Evolutionary conservation across 2,329 filamentous ascomycete species (phyloP).

Genomic region (Phaeosphaeriaceae sp.): DNA sequence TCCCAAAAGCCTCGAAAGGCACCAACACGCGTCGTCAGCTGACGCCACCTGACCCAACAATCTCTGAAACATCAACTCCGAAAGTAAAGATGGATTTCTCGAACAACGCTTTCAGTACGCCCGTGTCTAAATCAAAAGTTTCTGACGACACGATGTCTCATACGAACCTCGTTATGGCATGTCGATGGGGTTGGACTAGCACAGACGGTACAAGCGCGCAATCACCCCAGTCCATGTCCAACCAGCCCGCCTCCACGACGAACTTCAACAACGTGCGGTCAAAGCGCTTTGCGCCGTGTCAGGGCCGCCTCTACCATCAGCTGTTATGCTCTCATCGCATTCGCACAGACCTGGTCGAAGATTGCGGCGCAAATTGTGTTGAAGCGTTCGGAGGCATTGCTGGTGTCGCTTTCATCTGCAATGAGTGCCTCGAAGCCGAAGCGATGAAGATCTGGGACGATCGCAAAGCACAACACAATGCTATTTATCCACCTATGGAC

Average conservation of each 20-base stretch:
- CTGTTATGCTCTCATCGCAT: constrained; percentile 45
- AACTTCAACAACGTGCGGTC: constrained; percentile 28
- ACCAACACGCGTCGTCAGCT: constrained; percentile 32
- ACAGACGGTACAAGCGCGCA: constrained; percentile 14
- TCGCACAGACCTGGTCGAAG: constrained; percentile 45
- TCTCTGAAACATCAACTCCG: constrained; percentile 2
- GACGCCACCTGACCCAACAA: constrained; percentile 23
- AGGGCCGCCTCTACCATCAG: constrained; percentile 45
- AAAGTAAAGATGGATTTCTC: constrained; percentile 39
- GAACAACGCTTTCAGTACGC: constrained; percentile 30
- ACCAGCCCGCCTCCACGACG: constrained; percentile 12
- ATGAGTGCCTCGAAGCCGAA: constrained; percentile 42
- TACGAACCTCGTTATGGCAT: constrained; percentile 40
- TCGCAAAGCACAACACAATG: constrained; percentile 35
- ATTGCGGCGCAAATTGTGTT: constrained; percentile 44
- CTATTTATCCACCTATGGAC: constrained; percentile 33
- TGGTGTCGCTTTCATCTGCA: constrained; percentile 36
- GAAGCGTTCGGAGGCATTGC: constrained; percentile 31
- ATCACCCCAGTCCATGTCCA: constrained; percentile 11
- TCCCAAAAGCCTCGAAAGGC: constrained; percentile 18
- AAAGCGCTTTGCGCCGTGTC: constrained; percentile 42
- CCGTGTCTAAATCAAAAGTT: constrained; percentile 20
- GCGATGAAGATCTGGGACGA: constrained; percentile 35
- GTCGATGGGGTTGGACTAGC: constrained; percentile 44
- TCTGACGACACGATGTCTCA: constrained; percentile 44